phyloP scores from a whole-genome alignment of 192 early-diverging fungal genomes.

The Entrophospora sp. region DNA sequence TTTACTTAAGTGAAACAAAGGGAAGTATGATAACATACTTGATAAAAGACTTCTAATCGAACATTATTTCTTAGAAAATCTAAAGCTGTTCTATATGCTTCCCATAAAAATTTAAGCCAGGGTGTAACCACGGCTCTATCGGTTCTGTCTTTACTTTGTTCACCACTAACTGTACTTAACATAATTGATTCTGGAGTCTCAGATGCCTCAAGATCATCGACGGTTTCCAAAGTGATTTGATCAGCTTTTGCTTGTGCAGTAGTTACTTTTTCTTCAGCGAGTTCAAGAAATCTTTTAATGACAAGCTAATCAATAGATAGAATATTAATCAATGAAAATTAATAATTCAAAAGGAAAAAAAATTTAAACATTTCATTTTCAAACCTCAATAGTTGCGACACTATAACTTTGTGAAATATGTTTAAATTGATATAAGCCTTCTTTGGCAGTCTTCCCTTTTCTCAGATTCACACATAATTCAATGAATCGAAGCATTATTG shows the following conservation, averaged over 20 bases:
- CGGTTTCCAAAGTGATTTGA: slow-evolving; percentile 66
- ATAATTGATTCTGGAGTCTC: slow-evolving; percentile 98
- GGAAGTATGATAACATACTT: slow-evolving; percentile 31
- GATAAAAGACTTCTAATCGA: slow-evolving; percentile 90
- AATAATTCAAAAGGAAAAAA: background rate
- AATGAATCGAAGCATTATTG: slow-evolving; percentile 88
- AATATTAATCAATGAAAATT: background rate
- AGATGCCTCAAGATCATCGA: slow-evolving; percentile 93
- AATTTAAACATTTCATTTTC: background rate
- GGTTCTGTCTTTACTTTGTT: slow-evolving; percentile 90
- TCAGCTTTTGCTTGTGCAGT: slow-evolving; percentile 91
- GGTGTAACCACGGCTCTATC: slow-evolving; percentile 98
- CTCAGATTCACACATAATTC: slow-evolving; percentile 82
- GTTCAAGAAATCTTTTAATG: slow-evolving; percentile 78
- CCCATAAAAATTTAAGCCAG: slow-evolving; percentile 99
- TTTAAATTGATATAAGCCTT: slow-evolving; percentile 96
- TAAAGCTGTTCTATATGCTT: slow-evolving; percentile 95
- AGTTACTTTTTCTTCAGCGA: slow-evolving; percentile 77
- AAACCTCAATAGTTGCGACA: slow-evolving; percentile 83
- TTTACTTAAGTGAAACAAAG: no score
- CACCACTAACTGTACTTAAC: slow-evolving; percentile 87
- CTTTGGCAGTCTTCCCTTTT: slow-evolving; percentile 87
- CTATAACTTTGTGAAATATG: slow-evolving; percentile 96
- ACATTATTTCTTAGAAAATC: slow-evolving; percentile 96
- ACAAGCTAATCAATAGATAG: slow-evolving; percentile 46